Base-by-base conservation (phyloP, 352 stramenopile species). In the Pythium phragmiticola region DNA sequence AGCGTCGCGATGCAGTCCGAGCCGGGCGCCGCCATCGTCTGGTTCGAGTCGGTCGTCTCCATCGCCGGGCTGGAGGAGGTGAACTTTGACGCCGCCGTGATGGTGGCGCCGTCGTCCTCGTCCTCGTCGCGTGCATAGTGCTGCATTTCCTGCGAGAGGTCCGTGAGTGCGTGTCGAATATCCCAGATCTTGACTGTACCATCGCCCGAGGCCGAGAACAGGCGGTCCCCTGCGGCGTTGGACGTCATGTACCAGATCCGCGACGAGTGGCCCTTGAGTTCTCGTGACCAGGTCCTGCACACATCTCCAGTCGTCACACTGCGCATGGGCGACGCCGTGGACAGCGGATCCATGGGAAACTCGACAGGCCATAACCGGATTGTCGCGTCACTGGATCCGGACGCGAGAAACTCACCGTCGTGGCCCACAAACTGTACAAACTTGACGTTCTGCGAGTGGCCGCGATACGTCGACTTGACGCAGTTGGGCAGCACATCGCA, bases 381-480 rank as follows among this genome's bases (percentile, higher is more conserved):
- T 5, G 78, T 86, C n/a, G 80, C 78, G 64, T 96, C 88, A 60
- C 88, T 96, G 17, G 86, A 94, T 0, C 86, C 88, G 0, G 84
- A 94, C 6, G 88, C 88, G 11, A 96, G 66, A 43, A 95, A 82
- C 49, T 92, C 82, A 16, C 88, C 88, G 51, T 96, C 86, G 0
- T 83, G 82, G 19, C 88, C 88, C 23, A 95, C 78, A 73, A 96
- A 95, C 4, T 83, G 92, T 16, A 92, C 87, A 61, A 86, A 92
- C 61, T 96, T 96, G 41, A 96, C 84, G 64, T 96, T 96, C 68
- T 94, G 83, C 46, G 76, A 81, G 63, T 96, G 88, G 2, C 88
- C 86, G 12, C 88, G 78, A 55, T 94, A 95, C 12, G 87, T 95
- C 60, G 77, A 84, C 72, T 94, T 94, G 49, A 95, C 86, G 7